Percentiles rank a stretch among this genome's conserved stretches.
Evolutionary conservation across 805 yeast species (phyloP).

Genomic region (Sungouiella blattae): DNA sequence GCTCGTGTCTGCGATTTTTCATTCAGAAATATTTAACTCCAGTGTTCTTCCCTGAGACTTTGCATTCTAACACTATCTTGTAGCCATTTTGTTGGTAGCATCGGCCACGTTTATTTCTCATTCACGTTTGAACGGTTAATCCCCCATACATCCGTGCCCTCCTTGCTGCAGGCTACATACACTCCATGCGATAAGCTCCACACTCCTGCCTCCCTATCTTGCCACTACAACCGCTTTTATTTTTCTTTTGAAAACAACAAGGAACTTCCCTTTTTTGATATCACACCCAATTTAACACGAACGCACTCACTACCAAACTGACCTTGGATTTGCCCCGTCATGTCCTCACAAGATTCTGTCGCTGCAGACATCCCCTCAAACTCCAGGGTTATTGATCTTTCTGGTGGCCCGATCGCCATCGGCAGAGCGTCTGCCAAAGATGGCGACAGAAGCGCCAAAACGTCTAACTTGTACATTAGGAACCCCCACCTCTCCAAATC

Average conservation of each 20-base stretch:
- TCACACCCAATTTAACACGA: background rate
- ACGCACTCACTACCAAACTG: background rate
- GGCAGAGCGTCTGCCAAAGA: conserved; percentile 33
- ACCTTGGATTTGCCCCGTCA: background rate
- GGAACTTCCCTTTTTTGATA: background rate
- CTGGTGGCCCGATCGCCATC: conserved; percentile 6
- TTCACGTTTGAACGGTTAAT: too few relatives aligned
- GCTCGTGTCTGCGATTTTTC: too few relatives aligned
- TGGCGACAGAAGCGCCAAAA: conserved; percentile 19
- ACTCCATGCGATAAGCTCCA: conserved; percentile 1
- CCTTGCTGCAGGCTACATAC: background rate
- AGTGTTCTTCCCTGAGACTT: too few relatives aligned
- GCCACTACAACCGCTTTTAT: background rate
- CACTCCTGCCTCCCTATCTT: background rate
- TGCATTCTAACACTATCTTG: too few relatives aligned
- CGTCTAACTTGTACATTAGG: conserved; percentile 29
- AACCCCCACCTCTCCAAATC: conserved; percentile 36
- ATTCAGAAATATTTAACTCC: too few relatives aligned
- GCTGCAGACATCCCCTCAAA: background rate
- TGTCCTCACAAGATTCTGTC: background rate
- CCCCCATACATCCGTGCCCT: background rate
- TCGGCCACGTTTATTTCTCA: too few relatives aligned
- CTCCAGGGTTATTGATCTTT: conserved; percentile 5
- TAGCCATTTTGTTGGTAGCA: too few relatives aligned
- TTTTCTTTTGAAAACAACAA: background rate